phyloP scores from a whole-genome alignment of 345 rosid species.

The Brassica napus region Da-Ae NC_063452.1:62063501-62064000 shows the following conservation, averaged over 20 bases:
- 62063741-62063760: constrained; percentile 59
- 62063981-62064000: constrained; percentile 58
- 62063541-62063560: constrained; percentile 62
- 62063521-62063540: constrained; percentile 67
- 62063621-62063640: constrained; percentile 50
- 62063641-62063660: constrained; percentile 41
- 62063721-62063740: constrained; percentile 61
- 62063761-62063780: constrained; percentile 76
- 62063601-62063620: constrained; percentile 58
- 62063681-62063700: background rate
- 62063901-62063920: background rate
- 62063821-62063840: constrained; percentile 45
- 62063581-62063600: constrained; percentile 59
- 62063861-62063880: constrained; percentile 28
- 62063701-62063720: constrained; percentile 16
- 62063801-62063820: constrained; percentile 63
- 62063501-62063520: constrained; percentile 37
- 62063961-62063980: constrained; percentile 69
- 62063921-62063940: constrained; percentile 48
- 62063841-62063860: constrained; percentile 62
- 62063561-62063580: constrained; percentile 85
- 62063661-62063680: background rate
- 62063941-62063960: constrained; percentile 79
- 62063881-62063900: background rate
- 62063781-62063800: constrained; percentile 69